Percentiles rank a stretch among this genome's conserved stretches.
Evolutionary conservation across 2,329 filamentous ascomycete genomes (phyloP).

Genomic region (Cercospora citrullina): DNA sequence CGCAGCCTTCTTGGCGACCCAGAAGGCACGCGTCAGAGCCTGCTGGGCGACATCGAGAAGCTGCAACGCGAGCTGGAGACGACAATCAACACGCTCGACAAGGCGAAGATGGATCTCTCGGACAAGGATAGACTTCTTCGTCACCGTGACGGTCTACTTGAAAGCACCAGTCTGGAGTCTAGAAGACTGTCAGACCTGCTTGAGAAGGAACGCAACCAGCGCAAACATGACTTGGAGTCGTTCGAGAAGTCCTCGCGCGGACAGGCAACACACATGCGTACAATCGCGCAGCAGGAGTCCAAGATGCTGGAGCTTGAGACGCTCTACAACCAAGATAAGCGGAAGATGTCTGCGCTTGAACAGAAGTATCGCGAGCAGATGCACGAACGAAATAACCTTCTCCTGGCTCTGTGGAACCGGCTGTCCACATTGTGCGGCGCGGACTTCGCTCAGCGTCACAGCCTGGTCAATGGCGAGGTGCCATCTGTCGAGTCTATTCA

Average conservation of each 20-base stretch:
- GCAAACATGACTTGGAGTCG: conserved; percentile 81
- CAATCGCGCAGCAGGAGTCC: conserved; percentile 79
- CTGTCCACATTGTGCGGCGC: conserved; percentile 81
- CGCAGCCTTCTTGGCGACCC: conserved; percentile 84
- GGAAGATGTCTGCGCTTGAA: conserved; percentile 74
- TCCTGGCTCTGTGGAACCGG: conserved; percentile 87
- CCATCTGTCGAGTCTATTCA: conserved; percentile 83
- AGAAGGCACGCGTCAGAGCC: conserved; percentile 78
- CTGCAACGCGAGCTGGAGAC: conserved; percentile 85
- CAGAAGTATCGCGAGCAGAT: conserved; percentile 82
- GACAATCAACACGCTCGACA: conserved; percentile 78
- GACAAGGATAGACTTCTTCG: conserved; percentile 91
- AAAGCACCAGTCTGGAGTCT: conserved; percentile 83
- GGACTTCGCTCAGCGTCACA: conserved; percentile 90
- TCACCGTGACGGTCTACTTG: conserved; percentile 82
- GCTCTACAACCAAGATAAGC: conserved; percentile 73
- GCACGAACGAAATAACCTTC: conserved; percentile 81
- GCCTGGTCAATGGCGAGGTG: conserved; percentile 81
- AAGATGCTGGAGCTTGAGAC: conserved; percentile 84
- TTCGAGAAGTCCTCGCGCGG: conserved; percentile 88
- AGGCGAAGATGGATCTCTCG: conserved; percentile 71
- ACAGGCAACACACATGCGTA: conserved; percentile 82
- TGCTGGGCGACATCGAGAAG: conserved; percentile 80
- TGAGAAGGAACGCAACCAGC: conserved; percentile 82
- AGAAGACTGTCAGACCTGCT: conserved; percentile 82